Percentiles rank a stretch among this genome's conserved stretches.
phyloP scores from a whole-genome alignment of 768 basidiomycete species.

The Pluteus cervinus region DNA sequence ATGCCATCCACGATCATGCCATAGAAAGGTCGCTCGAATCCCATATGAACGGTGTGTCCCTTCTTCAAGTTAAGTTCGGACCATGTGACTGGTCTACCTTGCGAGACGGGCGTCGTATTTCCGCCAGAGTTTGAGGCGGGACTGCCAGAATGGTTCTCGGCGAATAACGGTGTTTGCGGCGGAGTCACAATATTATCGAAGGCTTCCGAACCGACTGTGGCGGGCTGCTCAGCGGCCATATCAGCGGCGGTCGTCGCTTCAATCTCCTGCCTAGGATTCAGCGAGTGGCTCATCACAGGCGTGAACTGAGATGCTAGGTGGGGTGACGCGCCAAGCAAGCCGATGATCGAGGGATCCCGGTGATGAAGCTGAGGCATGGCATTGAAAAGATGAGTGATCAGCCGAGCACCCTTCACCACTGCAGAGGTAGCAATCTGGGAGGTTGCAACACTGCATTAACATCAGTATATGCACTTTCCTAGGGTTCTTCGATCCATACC shows the following conservation, averaged over 20 bases:
- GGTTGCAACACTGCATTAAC: constrained; percentile 53
- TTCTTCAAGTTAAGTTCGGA: constrained; percentile 28
- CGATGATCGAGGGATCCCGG: constrained; percentile 88
- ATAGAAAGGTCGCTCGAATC: constrained; percentile 70
- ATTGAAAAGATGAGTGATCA: constrained; percentile 92
- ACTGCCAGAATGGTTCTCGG: constrained; percentile 5
- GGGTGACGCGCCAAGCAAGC: constrained; percentile 75
- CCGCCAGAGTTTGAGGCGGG: constrained; percentile 3
- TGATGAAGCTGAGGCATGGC: constrained; percentile 90
- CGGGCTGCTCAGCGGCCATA: background rate
- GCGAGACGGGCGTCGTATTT: constrained; percentile 7
- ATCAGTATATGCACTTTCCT: constrained; percentile 3
- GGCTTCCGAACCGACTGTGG: constrained; percentile 44
- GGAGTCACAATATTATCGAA: constrained; percentile 54
- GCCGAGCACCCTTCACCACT: constrained; percentile 65
- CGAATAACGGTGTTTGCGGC: constrained; percentile 39
- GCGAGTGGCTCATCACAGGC: constrained; percentile 17
- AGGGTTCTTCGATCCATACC: constrained; percentile 33
- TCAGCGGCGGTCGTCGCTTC: constrained; percentile 14
- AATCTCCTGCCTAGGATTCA: no score
- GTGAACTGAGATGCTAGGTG: constrained; percentile 41
- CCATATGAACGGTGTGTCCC: constrained; percentile 45
- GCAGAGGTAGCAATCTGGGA: constrained; percentile 70
- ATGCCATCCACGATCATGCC: constrained; percentile 89
- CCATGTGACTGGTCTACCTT: constrained; percentile 29